Base-by-base conservation (phyloP, 2,329 filamentous ascomycete genomes). In the Curvularia verruculosa region DNA sequence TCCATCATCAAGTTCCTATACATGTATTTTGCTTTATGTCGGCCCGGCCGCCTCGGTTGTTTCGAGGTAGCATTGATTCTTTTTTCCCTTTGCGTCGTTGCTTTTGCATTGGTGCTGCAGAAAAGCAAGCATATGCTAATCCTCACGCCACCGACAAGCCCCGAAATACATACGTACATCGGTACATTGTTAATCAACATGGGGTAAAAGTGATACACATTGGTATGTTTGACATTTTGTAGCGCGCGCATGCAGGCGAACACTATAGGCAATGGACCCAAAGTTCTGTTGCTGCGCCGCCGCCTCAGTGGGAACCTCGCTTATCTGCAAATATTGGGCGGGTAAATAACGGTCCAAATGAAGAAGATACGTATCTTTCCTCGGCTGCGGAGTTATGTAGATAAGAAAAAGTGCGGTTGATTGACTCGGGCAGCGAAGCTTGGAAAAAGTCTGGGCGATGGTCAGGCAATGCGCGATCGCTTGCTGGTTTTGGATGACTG, bases 381-480 rank as follows among this genome's bases (percentile, higher is more conserved):
- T 23, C 10, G 29, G 9, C 23, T 28, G 21, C 37, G 28, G 29
- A 37, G 45, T 47, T 23, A 39, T 52, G 23, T 29, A 53, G 54
- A 56, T 56, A 56, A 53, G 49, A 28, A 9, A 55, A 36, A 39
- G 31, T 29, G 31, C 29, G 21, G 31, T 44, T 26, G 26, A 52
- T 44, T n/a, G 49, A 52, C 36, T 46, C 44, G 26, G 37, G 29
- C 31, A 45, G 45, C 45, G 13, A 18, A 8, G 28, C 18, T 37
- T 29, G 7, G 10, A 29, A 2, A 29, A 9, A 29, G 26, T 29
- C 21, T 29, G 24, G 19, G 37, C 23, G 28, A 56, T 54, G 47
- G 46, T 51, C 21, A 53, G 41, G 48, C 51, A 54, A 60, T 52
- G 51, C 55, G 52, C 55, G 49, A 36, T 57, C 55, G 58, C 58